Conservation (phyloP, 2,329 filamentous ascomycete genomes). For the Pseudocercospora ulei region DNA sequence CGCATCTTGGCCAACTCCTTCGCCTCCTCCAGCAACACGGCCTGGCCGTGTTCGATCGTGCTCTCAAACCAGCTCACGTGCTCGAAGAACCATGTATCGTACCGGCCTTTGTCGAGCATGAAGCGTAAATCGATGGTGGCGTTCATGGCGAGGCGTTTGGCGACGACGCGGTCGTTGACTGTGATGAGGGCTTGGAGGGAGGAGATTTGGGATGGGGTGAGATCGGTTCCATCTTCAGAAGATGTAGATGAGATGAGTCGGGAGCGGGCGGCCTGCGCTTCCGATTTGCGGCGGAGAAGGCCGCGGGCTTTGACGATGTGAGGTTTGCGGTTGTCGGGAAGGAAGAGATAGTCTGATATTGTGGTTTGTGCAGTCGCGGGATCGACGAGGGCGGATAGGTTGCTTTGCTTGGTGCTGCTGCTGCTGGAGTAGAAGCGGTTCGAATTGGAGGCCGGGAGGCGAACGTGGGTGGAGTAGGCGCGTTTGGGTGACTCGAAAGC, state of each 20-base stretch:
- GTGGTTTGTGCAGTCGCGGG: constrained; percentile 18
- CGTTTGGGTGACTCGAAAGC: constrained; percentile 5
- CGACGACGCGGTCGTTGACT: constrained; percentile 17
- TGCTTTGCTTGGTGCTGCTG: neutral
- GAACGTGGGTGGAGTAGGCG: constrained; percentile 12
- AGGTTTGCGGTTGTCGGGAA: constrained; percentile 13
- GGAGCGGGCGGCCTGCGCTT: constrained; percentile 8
- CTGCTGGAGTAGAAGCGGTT: constrained; percentile 11
- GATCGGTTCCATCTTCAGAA: constrained; percentile 1
- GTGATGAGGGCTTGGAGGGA: constrained; percentile 11
- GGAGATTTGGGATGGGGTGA: constrained; percentile 13
- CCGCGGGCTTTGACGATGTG: constrained; percentile 15
- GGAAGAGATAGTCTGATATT: constrained; percentile 23
- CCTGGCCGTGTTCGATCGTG: constrained; percentile 26
- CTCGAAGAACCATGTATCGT: constrained; percentile 16
- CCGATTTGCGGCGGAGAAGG: constrained; percentile 12
- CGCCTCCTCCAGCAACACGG: constrained; percentile 22
- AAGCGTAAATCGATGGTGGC: constrained; percentile 24
- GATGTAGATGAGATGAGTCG: constrained; percentile 1
- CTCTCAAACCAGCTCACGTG: constrained; percentile 26
- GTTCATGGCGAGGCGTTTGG: constrained; percentile 23
- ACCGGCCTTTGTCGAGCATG: constrained; percentile 28
- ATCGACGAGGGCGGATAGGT: constrained; percentile 13
- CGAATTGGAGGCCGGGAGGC: neutral
- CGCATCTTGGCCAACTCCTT: constrained; percentile 13